Evolutionary conservation across 495 filamentous ascomycete species (phyloP).

Genomic region (Mytilinidion resinicola): DNA sequence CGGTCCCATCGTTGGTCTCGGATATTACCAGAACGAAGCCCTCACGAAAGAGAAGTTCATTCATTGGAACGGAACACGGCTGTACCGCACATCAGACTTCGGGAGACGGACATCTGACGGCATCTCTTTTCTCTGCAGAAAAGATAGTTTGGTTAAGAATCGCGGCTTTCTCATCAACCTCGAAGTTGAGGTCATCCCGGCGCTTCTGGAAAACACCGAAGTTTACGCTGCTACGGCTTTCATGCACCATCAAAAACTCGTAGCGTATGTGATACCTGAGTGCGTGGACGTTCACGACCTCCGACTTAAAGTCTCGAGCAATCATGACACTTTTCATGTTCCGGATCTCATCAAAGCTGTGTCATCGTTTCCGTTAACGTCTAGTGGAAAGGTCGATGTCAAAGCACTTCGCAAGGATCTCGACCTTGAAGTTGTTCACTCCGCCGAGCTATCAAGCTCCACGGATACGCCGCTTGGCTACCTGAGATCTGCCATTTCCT

Average conservation of each 20-base stretch:
- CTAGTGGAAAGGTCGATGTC: constrained; percentile 12
- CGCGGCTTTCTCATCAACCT: constrained; percentile 12
- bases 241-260: constrained; percentile 4
- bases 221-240: constrained; percentile 7
- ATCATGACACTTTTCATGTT: constrained; percentile 1
- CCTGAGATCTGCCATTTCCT: neutral
- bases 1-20: constrained; percentile 3
- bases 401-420: neutral
- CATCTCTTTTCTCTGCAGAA: constrained; percentile 19
- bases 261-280: constrained; percentile 3
- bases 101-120: constrained; percentile 12
- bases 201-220: neutral
- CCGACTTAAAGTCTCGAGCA: neutral
- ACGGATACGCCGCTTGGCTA: neutral
- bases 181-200: constrained; percentile 5
- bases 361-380: neutral
- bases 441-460: neutral
- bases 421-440: neutral
- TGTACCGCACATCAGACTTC: constrained; percentile 25
- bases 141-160: constrained; percentile 27
- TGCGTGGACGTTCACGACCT: neutral
- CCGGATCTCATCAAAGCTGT: constrained; percentile 6
- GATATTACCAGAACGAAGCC: constrained; percentile 11
- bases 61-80: neutral
- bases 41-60: constrained; percentile 44